phyloP scores from a whole-genome alignment of 2,329 filamentous ascomycete species.

The Trichophyton simii region DNA sequence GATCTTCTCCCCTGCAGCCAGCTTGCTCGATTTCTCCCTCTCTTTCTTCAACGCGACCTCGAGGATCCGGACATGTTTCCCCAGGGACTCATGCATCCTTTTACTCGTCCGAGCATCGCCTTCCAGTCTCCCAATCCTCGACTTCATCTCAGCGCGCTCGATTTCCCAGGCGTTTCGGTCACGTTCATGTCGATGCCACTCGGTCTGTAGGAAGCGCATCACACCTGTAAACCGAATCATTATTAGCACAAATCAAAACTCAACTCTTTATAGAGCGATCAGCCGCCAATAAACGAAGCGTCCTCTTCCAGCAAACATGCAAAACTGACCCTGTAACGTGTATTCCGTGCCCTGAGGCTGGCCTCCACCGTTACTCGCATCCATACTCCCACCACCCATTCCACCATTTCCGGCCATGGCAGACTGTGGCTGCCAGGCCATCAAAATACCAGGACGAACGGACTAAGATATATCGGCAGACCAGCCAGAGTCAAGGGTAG shows the following conservation, averaged over 20 bases:
- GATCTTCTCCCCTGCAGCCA: slow-evolving; percentile 40
- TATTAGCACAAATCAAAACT: background rate
- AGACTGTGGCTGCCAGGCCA: slow-evolving; percentile 61
- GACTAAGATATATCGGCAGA: background rate
- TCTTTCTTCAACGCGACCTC: slow-evolving; percentile 81
- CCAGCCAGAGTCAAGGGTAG: background rate
- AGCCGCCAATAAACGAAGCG: background rate
- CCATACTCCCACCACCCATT: slow-evolving; percentile 35
- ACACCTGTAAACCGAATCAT: slow-evolving; percentile 49
- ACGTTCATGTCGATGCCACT: slow-evolving; percentile 97
- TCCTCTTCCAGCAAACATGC: background rate
- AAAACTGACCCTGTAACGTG: slow-evolving; percentile 52
- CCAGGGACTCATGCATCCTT: slow-evolving; percentile 74
- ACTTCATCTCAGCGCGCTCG: slow-evolving; percentile 97
- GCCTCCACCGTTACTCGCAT: slow-evolving; percentile 31
- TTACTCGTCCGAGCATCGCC: slow-evolving; percentile 78
- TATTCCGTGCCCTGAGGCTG: slow-evolving; percentile 56
- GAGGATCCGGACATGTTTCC: slow-evolving; percentile 79
- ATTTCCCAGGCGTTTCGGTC: slow-evolving; percentile 98
- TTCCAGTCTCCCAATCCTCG: slow-evolving; percentile 85
- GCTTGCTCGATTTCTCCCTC: slow-evolving; percentile 52
- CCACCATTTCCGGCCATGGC: slow-evolving; percentile 47
- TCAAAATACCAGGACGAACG: slow-evolving; percentile 23
- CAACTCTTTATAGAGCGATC: background rate
- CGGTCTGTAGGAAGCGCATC: slow-evolving; percentile 97